phyloP scores from a whole-genome alignment of 2,329 filamentous ascomycete genomes.

The Tolypocladium endophyticum region DNA sequence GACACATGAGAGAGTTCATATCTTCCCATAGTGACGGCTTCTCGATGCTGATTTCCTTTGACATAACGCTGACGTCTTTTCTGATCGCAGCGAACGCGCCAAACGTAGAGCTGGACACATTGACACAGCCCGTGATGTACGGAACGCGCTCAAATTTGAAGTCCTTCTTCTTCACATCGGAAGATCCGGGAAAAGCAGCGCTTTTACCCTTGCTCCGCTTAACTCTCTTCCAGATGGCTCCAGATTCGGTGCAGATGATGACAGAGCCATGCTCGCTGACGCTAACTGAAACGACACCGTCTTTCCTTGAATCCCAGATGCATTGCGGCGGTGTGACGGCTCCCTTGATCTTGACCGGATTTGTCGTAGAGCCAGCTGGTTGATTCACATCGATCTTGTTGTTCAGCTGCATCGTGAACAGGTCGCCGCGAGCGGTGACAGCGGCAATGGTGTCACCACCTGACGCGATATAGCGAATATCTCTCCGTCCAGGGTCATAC shows the following conservation, averaged over 20 bases:
- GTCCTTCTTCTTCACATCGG: slow-evolving; percentile 62
- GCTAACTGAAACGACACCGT: slow-evolving; percentile 75
- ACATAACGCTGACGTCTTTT: slow-evolving; percentile 73
- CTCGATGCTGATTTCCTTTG: slow-evolving; percentile 55
- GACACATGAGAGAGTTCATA: slow-evolving; percentile 56
- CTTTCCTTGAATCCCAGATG: slow-evolving; percentile 83
- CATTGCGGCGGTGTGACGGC: slow-evolving; percentile 69
- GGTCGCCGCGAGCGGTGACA: slow-evolving; percentile 71
- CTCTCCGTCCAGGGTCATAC: slow-evolving; percentile 54
- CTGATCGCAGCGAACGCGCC: slow-evolving; percentile 84
- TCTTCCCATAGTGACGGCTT: slow-evolving; percentile 66
- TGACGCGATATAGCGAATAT: slow-evolving; percentile 66
- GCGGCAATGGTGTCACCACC: slow-evolving; percentile 90
- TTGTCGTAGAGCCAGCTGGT: slow-evolving; percentile 67
- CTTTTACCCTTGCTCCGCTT: slow-evolving; percentile 74
- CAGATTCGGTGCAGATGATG: slow-evolving; percentile 84
- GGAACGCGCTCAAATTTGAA: slow-evolving; percentile 93
- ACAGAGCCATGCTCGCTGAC: slow-evolving; percentile 91
- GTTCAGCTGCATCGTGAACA: slow-evolving; percentile 75
- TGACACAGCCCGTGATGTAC: slow-evolving; percentile 72
- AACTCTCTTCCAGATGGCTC: slow-evolving; percentile 84
- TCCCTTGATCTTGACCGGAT: slow-evolving; percentile 79
- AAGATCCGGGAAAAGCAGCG: slow-evolving; percentile 31
- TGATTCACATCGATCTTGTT: slow-evolving; percentile 53
- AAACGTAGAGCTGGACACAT: slow-evolving; percentile 78